Conservation (phyloP, 176 grass and related monocot genomes). For the Lolium perenne region DNA sequence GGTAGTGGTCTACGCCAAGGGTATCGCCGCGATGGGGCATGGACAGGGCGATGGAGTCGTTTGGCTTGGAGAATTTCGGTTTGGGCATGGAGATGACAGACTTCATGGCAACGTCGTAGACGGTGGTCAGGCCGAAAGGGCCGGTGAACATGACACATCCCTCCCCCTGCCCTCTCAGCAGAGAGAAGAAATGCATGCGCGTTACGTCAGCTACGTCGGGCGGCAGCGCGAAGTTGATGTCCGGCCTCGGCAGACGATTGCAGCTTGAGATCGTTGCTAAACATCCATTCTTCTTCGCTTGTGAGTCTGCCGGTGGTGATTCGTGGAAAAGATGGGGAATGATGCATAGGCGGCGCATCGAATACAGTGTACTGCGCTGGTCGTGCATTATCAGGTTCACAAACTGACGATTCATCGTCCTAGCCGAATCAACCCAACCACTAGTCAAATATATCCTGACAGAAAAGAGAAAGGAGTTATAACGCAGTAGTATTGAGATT, state of each 20-base stretch:
- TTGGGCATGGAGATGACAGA: background rate
- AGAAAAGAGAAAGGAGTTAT: background rate
- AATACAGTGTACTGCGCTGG: background rate
- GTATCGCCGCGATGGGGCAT: background rate
- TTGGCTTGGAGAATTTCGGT: background rate
- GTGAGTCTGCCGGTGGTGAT: background rate
- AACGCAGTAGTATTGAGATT: background rate
- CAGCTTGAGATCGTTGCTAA: background rate
- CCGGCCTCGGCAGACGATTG: background rate
- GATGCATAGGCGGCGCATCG: background rate
- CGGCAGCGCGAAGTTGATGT: background rate
- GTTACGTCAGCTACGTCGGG: background rate
- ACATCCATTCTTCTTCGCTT: background rate
- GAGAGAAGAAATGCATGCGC: background rate
- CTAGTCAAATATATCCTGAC: background rate
- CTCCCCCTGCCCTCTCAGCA: background rate
- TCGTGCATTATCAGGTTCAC: background rate
- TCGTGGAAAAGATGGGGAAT: background rate
- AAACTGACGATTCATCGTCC: background rate
- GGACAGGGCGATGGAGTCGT: background rate
- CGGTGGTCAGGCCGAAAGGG: background rate
- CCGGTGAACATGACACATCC: background rate
- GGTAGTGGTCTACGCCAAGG: background rate
- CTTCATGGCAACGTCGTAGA: background rate
- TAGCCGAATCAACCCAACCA: background rate